Percentiles rank a stretch among this genome's conserved stretches.
These are phyloP conservation scores for Fallopia convolvulus DNA, from an alignment of 148 eudicot genomes.

Conservation along the genomic window DNA sequence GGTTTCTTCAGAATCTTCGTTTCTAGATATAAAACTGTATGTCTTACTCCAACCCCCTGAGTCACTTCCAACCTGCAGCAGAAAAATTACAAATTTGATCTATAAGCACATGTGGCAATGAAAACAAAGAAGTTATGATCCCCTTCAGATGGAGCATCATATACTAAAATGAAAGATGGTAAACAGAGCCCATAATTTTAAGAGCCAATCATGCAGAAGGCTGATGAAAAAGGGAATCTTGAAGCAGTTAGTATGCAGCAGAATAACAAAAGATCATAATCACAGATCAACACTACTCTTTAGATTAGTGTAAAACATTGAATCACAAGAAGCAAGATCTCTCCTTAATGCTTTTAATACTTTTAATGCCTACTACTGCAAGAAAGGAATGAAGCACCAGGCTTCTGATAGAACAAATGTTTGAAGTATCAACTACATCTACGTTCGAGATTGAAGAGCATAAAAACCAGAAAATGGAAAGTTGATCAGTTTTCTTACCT, in stretches of 20 bases:
- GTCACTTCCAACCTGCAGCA: conserved; percentile 85
- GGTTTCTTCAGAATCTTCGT: conserved; percentile 64
- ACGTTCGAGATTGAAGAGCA: not conserved
- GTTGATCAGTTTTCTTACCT: conserved; percentile 30
- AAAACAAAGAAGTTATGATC: not conserved
- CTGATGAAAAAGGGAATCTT: not conserved
- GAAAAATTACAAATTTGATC: not conserved
- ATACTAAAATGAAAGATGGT: too few relatives aligned
- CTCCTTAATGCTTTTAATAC: not conserved
- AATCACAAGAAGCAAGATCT: not conserved
- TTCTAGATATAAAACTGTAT: conserved; percentile 64
- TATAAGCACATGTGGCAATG: not conserved
- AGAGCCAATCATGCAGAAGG: not conserved
- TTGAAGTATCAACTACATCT: not conserved
- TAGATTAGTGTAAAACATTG: not conserved
- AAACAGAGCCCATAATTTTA: not conserved
- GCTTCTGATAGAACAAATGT: not conserved
- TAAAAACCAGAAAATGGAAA: not conserved
- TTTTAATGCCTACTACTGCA: not conserved
- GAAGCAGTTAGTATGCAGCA: not conserved
- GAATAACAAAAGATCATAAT: not conserved
- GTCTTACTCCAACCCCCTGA: conserved; percentile 76
- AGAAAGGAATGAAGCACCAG: not conserved
- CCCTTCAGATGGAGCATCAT: not conserved
- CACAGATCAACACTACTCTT: not conserved